Conservation (phyloP, 257 asterid species). For the Solanum chilense region DNA sequence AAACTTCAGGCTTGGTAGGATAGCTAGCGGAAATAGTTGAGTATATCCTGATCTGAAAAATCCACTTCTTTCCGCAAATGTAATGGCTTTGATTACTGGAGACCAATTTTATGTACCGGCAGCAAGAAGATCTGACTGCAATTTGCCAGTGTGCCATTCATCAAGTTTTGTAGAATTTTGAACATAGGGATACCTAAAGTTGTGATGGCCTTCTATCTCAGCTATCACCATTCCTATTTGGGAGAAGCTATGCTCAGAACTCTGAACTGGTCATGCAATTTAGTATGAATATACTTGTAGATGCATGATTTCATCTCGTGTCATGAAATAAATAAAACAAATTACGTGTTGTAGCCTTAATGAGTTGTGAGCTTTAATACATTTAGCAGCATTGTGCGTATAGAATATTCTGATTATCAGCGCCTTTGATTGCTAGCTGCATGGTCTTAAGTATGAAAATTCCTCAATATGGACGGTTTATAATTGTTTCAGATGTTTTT, state of each 20-base stretch:
- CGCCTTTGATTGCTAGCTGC: not conserved
- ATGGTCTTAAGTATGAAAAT: not conserved
- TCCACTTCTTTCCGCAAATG: not conserved
- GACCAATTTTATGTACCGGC: not conserved
- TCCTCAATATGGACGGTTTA: not conserved
- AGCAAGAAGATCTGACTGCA: not conserved
- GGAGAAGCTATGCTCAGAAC: not conserved
- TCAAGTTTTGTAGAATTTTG: not conserved
- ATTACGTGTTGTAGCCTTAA: not conserved
- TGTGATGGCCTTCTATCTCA: not conserved
- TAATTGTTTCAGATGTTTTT: not conserved
- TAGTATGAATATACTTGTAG: not conserved
- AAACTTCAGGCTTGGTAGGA: not conserved
- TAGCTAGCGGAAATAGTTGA: not conserved
- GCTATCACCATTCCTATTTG: not conserved
- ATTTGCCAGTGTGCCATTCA: not conserved
- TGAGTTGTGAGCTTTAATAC: not conserved
- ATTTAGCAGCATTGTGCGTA: not conserved
- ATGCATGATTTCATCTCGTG: not conserved
- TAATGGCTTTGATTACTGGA: not conserved
- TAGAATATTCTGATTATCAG: not conserved
- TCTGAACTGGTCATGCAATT: not conserved
- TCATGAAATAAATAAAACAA: not conserved
- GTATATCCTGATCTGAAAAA: not conserved
- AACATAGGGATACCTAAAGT: not conserved